phyloP scores from a whole-genome alignment of 805 yeast species.

The Pichia paraexigua region DNA sequence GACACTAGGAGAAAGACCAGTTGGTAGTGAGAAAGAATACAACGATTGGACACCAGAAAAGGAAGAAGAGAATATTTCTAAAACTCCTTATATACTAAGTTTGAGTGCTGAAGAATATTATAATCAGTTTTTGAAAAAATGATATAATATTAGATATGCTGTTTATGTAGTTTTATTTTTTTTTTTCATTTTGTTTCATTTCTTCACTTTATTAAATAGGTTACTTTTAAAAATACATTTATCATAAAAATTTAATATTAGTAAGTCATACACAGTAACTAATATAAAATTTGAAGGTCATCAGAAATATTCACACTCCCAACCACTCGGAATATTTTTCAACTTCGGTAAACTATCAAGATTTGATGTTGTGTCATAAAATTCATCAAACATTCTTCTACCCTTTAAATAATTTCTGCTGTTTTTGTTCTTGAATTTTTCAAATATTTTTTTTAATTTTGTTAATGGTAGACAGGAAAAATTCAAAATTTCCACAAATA shows the following conservation, averaged over 20 bases:
- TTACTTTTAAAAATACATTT: too few species aligned
- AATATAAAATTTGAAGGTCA: neutral
- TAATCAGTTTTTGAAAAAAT: constrained; percentile 1
- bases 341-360: neutral
- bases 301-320: constrained; percentile 12
- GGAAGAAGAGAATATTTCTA: constrained; percentile 14
- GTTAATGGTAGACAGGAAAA: constrained; percentile 20
- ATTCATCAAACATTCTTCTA: constrained; percentile 13
- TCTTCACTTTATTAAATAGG: too few species aligned
- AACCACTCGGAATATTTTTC: neutral
- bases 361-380: constrained; percentile 10
- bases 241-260: too few species aligned
- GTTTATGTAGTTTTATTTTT: neutral
- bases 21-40: constrained; percentile 25
- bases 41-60: constrained; percentile 25
- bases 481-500: constrained; percentile 29
- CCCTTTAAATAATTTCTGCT: constrained; percentile 22
- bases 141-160: neutral
- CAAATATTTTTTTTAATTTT: constrained; percentile 19
- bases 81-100: constrained; percentile 11
- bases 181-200: neutral
- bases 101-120: constrained; percentile 17
- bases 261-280: neutral
- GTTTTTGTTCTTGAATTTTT: constrained; percentile 15
- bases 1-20: constrained; percentile 67